Evolutionary conservation across 805 yeast genomes (phyloP).

Genomic region (Barnettozyma botsteinii): DNA sequence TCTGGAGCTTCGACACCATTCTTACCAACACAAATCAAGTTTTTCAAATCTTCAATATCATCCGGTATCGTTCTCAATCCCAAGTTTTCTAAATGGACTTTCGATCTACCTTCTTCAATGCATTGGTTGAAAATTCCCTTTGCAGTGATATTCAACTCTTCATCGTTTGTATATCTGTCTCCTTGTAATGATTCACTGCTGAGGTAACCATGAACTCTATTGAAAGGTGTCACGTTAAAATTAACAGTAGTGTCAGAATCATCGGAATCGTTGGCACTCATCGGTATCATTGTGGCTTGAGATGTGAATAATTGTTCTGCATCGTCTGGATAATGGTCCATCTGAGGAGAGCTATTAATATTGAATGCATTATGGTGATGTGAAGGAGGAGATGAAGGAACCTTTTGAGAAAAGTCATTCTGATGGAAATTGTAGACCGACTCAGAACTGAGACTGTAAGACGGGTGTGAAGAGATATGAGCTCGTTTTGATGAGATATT

Average conservation of each 20-base stretch:
- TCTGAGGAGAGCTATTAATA: slow-evolving; percentile 17
- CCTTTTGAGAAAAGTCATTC: background rate
- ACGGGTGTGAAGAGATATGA: slow-evolving; percentile 16
- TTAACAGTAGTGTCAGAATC: slow-evolving; percentile 19
- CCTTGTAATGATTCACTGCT: slow-evolving; percentile 19
- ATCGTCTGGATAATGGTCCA: slow-evolving; percentile 1
- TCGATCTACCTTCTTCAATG: slow-evolving; percentile 42
- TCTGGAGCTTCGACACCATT: slow-evolving; percentile 31
- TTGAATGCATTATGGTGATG: background rate
- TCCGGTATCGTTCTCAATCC: slow-evolving; percentile 47
- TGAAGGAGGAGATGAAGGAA: slow-evolving; percentile 25
- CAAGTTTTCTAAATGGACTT: slow-evolving; percentile 43
- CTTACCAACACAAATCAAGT: slow-evolving; percentile 41
- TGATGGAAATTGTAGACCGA: slow-evolving; percentile 18
- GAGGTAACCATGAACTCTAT: slow-evolving; percentile 21
- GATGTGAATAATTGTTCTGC: slow-evolving; percentile 14
- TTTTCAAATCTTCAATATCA: slow-evolving; percentile 51
- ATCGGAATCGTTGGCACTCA: slow-evolving; percentile 9
- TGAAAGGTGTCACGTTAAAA: slow-evolving; percentile 21
- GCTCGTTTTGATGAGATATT: background rate
- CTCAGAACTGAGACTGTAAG: slow-evolving; percentile 19
- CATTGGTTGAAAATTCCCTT: slow-evolving; percentile 36
- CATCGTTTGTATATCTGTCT: slow-evolving; percentile 14
- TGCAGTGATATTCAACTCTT: slow-evolving; percentile 26
- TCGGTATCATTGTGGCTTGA: slow-evolving; percentile 20